Conservation (phyloP, 805 yeast genomes). For the Lachancea quebecensis region DNA sequence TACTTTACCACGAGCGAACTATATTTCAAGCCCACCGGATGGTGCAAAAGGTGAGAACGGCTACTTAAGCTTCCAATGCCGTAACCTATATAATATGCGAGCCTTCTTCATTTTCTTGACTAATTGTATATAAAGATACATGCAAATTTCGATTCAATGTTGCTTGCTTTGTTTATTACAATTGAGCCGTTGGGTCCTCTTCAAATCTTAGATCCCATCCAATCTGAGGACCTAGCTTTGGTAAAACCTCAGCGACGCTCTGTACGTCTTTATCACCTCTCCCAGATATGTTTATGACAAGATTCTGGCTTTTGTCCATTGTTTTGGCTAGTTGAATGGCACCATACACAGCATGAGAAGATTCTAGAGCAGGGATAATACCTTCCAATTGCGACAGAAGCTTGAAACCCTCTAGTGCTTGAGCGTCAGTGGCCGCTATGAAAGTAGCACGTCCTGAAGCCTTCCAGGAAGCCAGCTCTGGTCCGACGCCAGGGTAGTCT, state of each 20-base stretch:
- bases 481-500: constrained; percentile 99
- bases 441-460: constrained; percentile 87
- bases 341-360: constrained; percentile 93
- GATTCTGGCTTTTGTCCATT: constrained; percentile 67
- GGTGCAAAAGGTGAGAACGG: no score
- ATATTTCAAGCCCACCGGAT: neutral
- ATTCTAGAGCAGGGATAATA: constrained; percentile 96
- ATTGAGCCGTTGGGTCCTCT: constrained; percentile 25
- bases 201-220: constrained; percentile 96
- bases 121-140: neutral
- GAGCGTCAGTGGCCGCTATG: constrained; percentile 89
- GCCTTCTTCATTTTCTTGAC: no score
- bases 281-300: constrained; percentile 89
- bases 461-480: constrained; percentile 94
- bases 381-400: constrained; percentile 90
- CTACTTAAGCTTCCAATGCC: no score
- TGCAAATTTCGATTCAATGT: neutral
- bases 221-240: constrained; percentile 80
- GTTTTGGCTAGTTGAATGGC: constrained; percentile 84
- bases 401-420: constrained; percentile 87
- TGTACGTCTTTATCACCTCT: constrained; percentile 99
- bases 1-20: neutral
- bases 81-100: no score
- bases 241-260: constrained; percentile 91
- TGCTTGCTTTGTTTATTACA: neutral